Conservation (phyloP, 495 filamentous ascomycete genomes). For the Aspergillus ostianus region DNA sequence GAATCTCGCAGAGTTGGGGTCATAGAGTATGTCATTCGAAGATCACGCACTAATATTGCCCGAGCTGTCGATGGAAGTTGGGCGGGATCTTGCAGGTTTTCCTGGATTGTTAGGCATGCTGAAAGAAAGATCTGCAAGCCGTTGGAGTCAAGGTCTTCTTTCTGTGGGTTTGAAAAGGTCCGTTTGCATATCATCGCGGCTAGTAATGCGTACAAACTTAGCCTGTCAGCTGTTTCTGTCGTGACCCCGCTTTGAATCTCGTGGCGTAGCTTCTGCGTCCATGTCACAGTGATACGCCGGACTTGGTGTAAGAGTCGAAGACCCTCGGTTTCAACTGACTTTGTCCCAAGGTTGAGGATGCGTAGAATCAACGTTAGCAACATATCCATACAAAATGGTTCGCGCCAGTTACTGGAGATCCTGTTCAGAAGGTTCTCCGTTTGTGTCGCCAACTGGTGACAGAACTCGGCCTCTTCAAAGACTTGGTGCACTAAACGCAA, state of each 20-base stretch:
- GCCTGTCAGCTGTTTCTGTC: not conserved
- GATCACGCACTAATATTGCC: slow-evolving; percentile 42
- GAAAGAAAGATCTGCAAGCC: slow-evolving; percentile 27
- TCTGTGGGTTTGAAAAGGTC: slow-evolving; percentile 21
- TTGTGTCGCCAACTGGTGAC: slow-evolving; percentile 16
- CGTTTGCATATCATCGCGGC: not conserved
- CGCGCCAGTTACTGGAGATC: slow-evolving; percentile 48
- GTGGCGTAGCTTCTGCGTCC: not conserved
- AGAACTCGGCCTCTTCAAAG: slow-evolving; percentile 24
- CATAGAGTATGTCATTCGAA: slow-evolving; percentile 40
- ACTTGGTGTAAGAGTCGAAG: not conserved
- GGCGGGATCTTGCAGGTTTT: slow-evolving; percentile 18
- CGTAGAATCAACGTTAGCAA: slow-evolving; percentile 35
- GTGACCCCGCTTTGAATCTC: not conserved
- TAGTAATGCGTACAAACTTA: not conserved
- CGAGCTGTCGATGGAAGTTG: slow-evolving; percentile 2
- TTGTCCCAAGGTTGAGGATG: slow-evolving; percentile 14
- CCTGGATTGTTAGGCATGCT: slow-evolving; percentile 32
- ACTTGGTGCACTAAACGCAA: slow-evolving; percentile 21
- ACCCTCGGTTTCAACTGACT: not conserved
- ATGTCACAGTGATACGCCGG: not conserved
- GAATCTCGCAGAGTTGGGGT: slow-evolving; percentile 23
- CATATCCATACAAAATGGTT: slow-evolving; percentile 35
- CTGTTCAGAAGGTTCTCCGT: slow-evolving; percentile 22
- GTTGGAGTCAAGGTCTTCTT: not conserved